phyloP scores from a whole-genome alignment of 208 protist genomes.

The Herpetomonas samuelpessoai region DNA sequence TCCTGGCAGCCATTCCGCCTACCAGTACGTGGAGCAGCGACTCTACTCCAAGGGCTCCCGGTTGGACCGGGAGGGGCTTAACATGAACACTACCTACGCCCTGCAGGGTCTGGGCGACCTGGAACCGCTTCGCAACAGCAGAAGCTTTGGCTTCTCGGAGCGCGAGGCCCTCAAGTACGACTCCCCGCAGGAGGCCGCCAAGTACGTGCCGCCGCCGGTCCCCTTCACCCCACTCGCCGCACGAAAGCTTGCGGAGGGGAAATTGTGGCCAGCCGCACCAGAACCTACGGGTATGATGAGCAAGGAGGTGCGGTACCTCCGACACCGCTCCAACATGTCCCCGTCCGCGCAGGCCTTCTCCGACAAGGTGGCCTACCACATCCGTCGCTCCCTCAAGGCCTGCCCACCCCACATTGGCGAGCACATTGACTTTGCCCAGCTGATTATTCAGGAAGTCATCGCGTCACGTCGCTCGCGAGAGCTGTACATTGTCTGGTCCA shows the following conservation, averaged over 20 bases:
- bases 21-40: constrained; percentile 76
- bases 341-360: constrained; percentile 73
- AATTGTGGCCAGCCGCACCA: constrained; percentile 84
- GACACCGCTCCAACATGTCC: constrained; percentile 83
- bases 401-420: constrained; percentile 84
- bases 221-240: constrained; percentile 80
- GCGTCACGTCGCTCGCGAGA: constrained; percentile 80
- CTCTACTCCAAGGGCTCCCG: constrained; percentile 77
- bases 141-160: constrained; percentile 81
- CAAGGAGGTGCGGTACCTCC: constrained; percentile 73
- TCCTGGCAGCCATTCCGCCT: constrained; percentile 45
- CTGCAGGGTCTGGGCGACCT: constrained; percentile 88
- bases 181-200: constrained; percentile 47
- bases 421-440: constrained; percentile 89
- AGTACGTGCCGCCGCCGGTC: constrained; percentile 70
- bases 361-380: constrained; percentile 82
- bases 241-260: constrained; percentile 80
- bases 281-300: constrained; percentile 78
- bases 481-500: constrained; percentile 91
- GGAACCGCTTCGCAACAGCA: constrained; percentile 83
- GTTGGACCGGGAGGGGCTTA: constrained; percentile 77
- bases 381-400: constrained; percentile 79
- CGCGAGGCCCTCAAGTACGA: constrained; percentile 80
- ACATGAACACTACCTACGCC: constrained; percentile 81
- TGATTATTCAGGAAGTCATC: constrained; percentile 87